These are phyloP conservation scores for Amphibolis antarctica DNA, from an alignment of 106 monocot genomes.

Conservation along the genomic window DNA sequence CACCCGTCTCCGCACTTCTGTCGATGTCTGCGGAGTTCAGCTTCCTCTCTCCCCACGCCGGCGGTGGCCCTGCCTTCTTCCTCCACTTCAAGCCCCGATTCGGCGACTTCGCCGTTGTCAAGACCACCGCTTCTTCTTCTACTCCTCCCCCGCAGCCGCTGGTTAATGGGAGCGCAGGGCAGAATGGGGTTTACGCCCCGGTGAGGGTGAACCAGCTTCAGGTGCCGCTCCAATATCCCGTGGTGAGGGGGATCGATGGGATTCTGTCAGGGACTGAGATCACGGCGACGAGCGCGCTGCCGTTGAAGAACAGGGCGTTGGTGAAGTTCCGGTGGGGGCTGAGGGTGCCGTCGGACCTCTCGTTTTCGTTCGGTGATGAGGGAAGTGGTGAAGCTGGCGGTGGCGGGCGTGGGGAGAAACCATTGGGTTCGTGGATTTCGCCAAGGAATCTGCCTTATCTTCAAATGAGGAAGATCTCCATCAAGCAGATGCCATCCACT, in stretches of 20 bases:
- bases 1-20: constrained; percentile 49
- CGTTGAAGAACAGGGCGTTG: constrained; percentile 27
- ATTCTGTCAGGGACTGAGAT: constrained; percentile 49
- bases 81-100: constrained; percentile 65
- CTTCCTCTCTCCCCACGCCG: constrained; percentile 19
- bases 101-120: constrained; percentile 67
- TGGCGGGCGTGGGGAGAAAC: background rate
- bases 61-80: constrained; percentile 32
- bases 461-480: constrained; percentile 21
- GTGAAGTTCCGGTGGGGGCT: constrained; percentile 77
- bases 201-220: constrained; percentile 15
- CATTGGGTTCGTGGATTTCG: constrained; percentile 14
- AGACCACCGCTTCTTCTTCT: constrained; percentile 10
- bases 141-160: background rate
- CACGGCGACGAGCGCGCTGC: constrained; percentile 45
- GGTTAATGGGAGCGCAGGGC: background rate
- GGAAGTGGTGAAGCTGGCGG: background rate
- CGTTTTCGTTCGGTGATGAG: constrained; percentile 2
- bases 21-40: constrained; percentile 77
- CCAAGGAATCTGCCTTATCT: constrained; percentile 35
- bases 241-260: constrained; percentile 5
- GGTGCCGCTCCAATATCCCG: constrained; percentile 4
- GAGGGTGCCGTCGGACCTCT: constrained; percentile 39
- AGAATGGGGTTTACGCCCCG: background rate
- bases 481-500: constrained; percentile 4